Conservation (phyloP, 2,329 filamentous ascomycete species). For the Chalaropsis ovoidea region DNA sequence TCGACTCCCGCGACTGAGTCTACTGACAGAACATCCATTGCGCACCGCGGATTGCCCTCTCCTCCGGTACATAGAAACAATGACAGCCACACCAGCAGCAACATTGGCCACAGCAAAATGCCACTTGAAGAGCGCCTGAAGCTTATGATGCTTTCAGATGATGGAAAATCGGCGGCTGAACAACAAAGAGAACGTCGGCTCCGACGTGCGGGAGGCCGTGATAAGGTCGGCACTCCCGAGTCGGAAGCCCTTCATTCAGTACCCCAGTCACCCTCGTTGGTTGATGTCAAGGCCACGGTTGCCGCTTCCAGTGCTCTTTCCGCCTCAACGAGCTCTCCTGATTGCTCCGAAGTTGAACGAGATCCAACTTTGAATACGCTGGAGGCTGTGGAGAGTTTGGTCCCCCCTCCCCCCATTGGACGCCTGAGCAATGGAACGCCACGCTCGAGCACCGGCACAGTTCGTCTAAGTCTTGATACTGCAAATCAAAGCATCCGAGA, state of each 20-base stretch:
- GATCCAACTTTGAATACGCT: neutral
- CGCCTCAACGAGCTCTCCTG: conserved; percentile 15
- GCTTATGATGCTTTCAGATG: conserved; percentile 77
- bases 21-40: conserved; percentile 58
- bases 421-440: neutral
- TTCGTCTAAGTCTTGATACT: conserved; percentile 4
- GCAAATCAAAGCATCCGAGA: neutral
- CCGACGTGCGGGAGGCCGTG: conserved; percentile 49
- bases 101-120: conserved; percentile 63
- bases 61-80: conserved; percentile 63
- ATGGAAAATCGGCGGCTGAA: conserved; percentile 52
- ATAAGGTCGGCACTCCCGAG: conserved; percentile 31
- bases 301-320: conserved; percentile 11
- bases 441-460: conserved; percentile 18
- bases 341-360: conserved; percentile 37
- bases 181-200: conserved; percentile 60
- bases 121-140: conserved; percentile 75
- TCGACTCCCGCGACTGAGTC: conserved; percentile 33
- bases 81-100: conserved; percentile 54
- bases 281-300: conserved; percentile 18
- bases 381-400: conserved; percentile 14
- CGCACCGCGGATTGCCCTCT: conserved; percentile 59
- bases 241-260: conserved; percentile 19
- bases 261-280: conserved; percentile 12
- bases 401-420: conserved; percentile 16